phyloP scores from a whole-genome alignment of 768 basidiomycete species.

The Tricholoma hemisulphureum region DNA sequence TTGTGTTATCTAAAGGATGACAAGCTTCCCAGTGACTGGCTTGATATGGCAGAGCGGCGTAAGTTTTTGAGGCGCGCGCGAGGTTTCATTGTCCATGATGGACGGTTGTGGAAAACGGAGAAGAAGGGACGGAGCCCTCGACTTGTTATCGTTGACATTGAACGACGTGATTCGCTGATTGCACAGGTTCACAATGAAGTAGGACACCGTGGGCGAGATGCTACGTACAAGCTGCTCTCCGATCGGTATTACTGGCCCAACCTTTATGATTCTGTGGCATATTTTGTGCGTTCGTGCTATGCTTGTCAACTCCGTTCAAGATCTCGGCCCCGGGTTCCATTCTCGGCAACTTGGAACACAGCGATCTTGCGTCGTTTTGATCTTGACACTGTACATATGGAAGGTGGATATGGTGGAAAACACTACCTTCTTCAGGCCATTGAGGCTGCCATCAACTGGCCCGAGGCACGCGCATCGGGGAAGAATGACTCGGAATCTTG shows the following conservation, averaged over 20 bases:
- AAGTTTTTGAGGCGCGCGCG: neutral
- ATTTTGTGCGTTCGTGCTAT: slow-evolving; percentile 31
- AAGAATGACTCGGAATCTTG: slow-evolving; percentile 27
- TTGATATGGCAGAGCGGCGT: neutral
- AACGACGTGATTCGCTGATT: too few relatives aligned
- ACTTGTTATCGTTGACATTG: slow-evolving; percentile 20
- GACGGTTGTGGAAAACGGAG: slow-evolving; percentile 15
- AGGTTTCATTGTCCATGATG: slow-evolving; percentile 20
- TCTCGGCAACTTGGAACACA: slow-evolving; percentile 14
- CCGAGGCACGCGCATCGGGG: slow-evolving; percentile 26
- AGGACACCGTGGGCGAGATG: too few relatives aligned
- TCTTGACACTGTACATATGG: slow-evolving; percentile 31
- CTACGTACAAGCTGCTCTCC: too few relatives aligned
- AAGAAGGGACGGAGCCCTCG: slow-evolving; percentile 16
- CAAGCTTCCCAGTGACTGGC: neutral
- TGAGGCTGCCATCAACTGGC: slow-evolving; percentile 24
- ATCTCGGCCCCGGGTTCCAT: slow-evolving; percentile 19
- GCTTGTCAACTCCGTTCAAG: slow-evolving; percentile 28
- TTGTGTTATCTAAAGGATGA: neutral
- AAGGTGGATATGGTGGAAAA: slow-evolving; percentile 12
- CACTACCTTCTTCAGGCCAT: slow-evolving; percentile 20
- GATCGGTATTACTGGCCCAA: too few relatives aligned
- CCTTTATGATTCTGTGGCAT: slow-evolving; percentile 27
- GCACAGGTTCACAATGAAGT: too few relatives aligned
- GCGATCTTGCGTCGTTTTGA: slow-evolving; percentile 20